Base-by-base conservation (phyloP, 2,329 filamentous ascomycete species). In the Celoporthe dispersa region DNA sequence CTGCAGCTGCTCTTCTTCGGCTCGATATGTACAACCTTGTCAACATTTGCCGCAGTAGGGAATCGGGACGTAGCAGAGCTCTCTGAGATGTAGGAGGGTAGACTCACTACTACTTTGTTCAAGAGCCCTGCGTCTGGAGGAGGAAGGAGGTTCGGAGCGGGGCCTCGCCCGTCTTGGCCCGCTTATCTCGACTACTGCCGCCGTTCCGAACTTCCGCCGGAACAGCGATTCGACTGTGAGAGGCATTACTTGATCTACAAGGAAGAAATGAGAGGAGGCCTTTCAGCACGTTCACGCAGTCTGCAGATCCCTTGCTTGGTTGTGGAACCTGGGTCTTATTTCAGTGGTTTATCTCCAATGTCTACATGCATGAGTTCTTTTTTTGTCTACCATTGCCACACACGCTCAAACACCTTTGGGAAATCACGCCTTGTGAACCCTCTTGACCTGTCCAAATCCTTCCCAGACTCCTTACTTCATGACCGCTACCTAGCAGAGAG, bases 131-230 rank as follows among this genome's bases (percentile, higher is more conserved):
- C 53, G 14, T 57, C 14, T 57, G 25, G 53, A 57, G 44, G 44
- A 48, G 44, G 44, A 48, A 48, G 44, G 44, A 48, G 28, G 53
- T 31, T 57, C 62, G 28, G 61, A 61, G 55, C 53, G 66, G 62
- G 44, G 62, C 48, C n/a, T 16, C 55, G 51, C 69, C 66, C 61
- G 62, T 64, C 22, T 51, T 53, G 69, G 60, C 64, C 69, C 69
- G 69, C 69, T 68, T 63, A 68, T 70, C 61, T 55, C 41, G 37
- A 70, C 69, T 62, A 63, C 66, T 70, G 35, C 66, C 66, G 66
- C 57, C 65, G 39, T 67, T 61, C 69, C 66, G 69, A 68, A 37
- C 53, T 68, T 70, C 69, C 69, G 69, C 39, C 33, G 44, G 12
- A 31, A 39, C 41, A 25, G 14, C 8, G 37, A 25, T 22, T 35